phyloP scores from a whole-genome alignment of 106 monocot species.

The Acanthochlamys bracteata region DNA sequence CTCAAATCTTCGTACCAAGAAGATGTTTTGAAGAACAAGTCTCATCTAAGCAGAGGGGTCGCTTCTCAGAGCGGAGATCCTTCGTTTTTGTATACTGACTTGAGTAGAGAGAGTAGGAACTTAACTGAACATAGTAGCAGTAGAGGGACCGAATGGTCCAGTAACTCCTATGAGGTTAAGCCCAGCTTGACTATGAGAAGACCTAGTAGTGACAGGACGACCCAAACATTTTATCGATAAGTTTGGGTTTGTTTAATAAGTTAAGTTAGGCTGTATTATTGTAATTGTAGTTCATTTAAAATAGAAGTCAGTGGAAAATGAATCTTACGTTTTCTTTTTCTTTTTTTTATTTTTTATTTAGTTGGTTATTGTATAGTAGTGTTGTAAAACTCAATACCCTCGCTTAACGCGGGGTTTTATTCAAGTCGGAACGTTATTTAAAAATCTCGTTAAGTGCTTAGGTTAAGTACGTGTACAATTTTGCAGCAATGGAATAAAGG shows the following conservation, averaged over 20 bases:
- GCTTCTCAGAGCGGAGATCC: slow-evolving; percentile 2
- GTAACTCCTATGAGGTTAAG: slow-evolving; percentile 3
- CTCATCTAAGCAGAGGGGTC: not conserved
- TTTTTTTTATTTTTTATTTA: not conserved
- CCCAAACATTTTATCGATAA: slow-evolving; percentile 13
- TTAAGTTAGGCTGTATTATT: slow-evolving; percentile 21
- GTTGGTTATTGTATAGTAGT: not conserved
- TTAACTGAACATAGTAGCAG: slow-evolving; percentile 20
- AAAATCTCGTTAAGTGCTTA: no score
- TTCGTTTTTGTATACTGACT: slow-evolving; percentile 24
- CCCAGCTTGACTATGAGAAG: slow-evolving; percentile 18
- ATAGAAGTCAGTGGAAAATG: not conserved
- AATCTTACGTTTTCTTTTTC: no score
- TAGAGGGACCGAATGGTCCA: slow-evolving; percentile 9
- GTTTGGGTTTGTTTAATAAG: slow-evolving; percentile 19
- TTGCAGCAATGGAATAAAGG: no score
- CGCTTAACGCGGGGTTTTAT: no score
- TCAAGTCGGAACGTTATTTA: no score
- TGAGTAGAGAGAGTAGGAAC: slow-evolving; percentile 21
- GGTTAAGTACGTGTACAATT: no score
- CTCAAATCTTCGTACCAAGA: slow-evolving; percentile 2
- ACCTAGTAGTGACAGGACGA: slow-evolving; percentile 5
- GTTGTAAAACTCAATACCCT: no score
- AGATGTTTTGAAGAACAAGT: not conserved
- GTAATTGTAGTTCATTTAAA: not conserved